Evolutionary conservation across 805 yeast genomes (phyloP), one percentile per base, ranked within the genome.

Genomic region (Wickerhamiella vanderwaltii): DNA sequence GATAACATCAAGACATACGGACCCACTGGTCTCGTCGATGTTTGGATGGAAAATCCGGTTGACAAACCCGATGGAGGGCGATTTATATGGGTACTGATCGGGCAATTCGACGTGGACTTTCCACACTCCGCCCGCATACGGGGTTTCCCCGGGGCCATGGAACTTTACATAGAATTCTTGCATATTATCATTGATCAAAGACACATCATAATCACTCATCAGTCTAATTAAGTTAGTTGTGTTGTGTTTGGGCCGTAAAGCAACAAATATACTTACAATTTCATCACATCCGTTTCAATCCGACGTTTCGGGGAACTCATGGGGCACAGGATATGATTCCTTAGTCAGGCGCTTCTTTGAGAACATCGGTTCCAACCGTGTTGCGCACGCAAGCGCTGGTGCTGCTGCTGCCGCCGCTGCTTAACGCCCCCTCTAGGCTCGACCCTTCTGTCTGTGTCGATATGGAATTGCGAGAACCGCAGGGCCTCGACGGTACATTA

Each of bases 221-320:
- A 88, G 59, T 29, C 78, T 72, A 11, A 12, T 5, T 40, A 23
- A 11, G 7, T 23, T 7, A 23, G 11, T 23, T 23, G 26, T 23
- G 42, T 37, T 35, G 44, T 44, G 17, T 23, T 11, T 23, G 7
- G 26, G 26, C 26, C 26, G 26, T 23, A 7, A 7, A 23, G 7
- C 26, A 7, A 7, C 11, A 23, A n/a, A 23, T 12, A 6, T 38
- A 69, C 79, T 56, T 61, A 81, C 72, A 88, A 68, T 60, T 87
- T 91, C 95, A 84, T 86, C 35, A 88, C 96, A 60, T 88, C 98
- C 22, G 91, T 83, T 57, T 87, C 95, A 50, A 91, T 87, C 37
- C 93, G 71, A 57, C 85, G 69, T 53, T 75, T 78, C 25, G 81
- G 79, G 5, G 81, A 73, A 58, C 80, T 42, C 29, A 32, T 32